Conservation (phyloP, 2,329 filamentous ascomycete species). For the Trichoderma sp. region DNA sequence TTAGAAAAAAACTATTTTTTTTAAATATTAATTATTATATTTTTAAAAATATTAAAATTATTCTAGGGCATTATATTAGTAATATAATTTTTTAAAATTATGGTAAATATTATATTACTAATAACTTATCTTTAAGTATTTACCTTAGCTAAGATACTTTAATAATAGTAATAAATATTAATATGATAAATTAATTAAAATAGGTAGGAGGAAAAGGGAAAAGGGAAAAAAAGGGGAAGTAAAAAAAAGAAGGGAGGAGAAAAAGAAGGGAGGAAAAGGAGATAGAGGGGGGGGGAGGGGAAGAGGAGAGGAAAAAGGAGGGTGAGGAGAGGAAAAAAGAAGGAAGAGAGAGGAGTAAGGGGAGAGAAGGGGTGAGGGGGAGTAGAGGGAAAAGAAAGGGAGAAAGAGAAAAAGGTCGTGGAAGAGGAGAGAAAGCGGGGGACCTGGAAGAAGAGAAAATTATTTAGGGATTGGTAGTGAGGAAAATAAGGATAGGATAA, state of each 20-base stretch:
- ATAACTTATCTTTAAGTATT: too few species aligned
- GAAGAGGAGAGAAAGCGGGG: too few species aligned
- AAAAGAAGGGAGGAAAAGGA: too few species aligned
- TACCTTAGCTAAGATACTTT: too few species aligned
- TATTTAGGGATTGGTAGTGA: neutral
- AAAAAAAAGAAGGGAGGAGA: neutral
- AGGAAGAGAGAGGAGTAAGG: too few species aligned
- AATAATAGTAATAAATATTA: neutral
- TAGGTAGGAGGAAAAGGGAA: neutral
- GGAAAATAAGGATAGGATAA: neutral
- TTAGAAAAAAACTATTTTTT: neutral
- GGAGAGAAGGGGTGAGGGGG: too few species aligned
- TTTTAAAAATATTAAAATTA: slow-evolving; percentile 11
- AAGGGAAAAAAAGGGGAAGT: neutral
- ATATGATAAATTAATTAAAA: neutral
- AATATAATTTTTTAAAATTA: slow-evolving; percentile 12
- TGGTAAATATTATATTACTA: neutral
- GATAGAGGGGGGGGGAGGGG: too few species aligned
- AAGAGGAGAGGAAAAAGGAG: too few species aligned
- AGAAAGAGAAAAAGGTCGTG: too few species aligned
- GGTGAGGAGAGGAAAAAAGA: too few species aligned
- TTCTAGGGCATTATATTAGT: neutral
- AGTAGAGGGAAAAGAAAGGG: too few species aligned
- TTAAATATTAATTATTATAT: neutral
- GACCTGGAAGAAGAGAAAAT: too few species aligned